These are phyloP conservation scores for Wilcoxina mikolae DNA, from an alignment of 495 filamentous ascomycete species.

Conservation along the genomic window DNA sequence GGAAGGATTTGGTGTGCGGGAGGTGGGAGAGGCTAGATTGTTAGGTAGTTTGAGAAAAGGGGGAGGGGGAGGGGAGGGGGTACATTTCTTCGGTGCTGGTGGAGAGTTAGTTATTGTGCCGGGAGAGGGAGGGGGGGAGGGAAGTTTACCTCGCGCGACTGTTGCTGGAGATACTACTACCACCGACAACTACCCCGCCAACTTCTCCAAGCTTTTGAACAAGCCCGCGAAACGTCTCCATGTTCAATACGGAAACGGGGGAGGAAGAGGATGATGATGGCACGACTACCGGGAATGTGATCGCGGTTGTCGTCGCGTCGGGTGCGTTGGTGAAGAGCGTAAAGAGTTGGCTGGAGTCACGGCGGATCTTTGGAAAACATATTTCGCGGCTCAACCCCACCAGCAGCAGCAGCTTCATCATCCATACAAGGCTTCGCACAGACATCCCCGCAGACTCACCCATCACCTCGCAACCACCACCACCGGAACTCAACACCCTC, in stretches of 20 bases:
- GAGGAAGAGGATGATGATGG: neutral
- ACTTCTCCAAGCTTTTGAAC: constrained; percentile 15
- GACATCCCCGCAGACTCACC: neutral
- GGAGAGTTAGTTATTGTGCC: no score
- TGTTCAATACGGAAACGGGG: constrained; percentile 11
- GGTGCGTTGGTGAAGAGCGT: constrained; percentile 15
- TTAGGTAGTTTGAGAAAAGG: constrained; percentile 1
- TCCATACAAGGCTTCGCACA: neutral
- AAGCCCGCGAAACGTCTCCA: constrained; percentile 20
- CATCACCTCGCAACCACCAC: neutral
- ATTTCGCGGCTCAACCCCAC: constrained; percentile 4
- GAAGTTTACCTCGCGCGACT: no score
- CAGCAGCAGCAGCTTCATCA: no score
- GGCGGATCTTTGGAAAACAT: constrained; percentile 10
- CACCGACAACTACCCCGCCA: neutral
- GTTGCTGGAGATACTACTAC: constrained; percentile 2
- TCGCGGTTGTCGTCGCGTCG: constrained; percentile 11
- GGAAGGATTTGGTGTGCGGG: constrained; percentile 5
- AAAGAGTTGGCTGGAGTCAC: constrained; percentile 12
- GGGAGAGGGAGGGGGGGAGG: no score
- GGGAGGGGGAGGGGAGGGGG: neutral
- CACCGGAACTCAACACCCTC: neutral
- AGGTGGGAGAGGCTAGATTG: constrained; percentile 2
- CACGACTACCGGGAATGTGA: neutral
- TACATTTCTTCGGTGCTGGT: constrained; percentile 7